Evolutionary conservation across 2,329 filamentous ascomycete species (phyloP).

Genomic region (Tolypocladium amazonense): DNA sequence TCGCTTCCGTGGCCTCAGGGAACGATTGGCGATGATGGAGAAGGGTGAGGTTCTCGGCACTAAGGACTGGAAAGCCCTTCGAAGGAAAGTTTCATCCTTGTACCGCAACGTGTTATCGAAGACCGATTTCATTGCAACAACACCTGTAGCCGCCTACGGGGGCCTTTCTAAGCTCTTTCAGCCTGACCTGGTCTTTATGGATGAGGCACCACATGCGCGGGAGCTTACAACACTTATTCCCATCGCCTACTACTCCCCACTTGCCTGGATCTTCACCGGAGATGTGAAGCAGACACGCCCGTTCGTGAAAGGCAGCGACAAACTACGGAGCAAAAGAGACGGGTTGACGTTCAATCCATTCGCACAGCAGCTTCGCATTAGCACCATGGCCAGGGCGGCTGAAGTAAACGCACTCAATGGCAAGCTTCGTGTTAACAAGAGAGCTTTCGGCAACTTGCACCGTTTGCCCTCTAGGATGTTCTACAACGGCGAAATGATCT

Average conservation of each 20-base stretch:
- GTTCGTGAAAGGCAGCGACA: conserved; percentile 22
- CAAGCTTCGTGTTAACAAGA: conserved; percentile 25
- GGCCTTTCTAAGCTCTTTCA: conserved; percentile 46
- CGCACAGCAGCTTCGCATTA: conserved; percentile 20
- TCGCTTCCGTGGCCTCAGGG: conserved; percentile 22
- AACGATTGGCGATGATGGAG: conserved; percentile 23
- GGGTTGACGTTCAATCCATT: conserved; percentile 19
- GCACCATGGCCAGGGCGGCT: conserved; percentile 28
- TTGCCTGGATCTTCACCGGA: conserved; percentile 34
- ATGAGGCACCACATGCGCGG: conserved; percentile 46
- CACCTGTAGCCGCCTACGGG: conserved; percentile 30
- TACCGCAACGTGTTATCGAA: conserved; percentile 26
- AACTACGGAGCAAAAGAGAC: conserved; percentile 4
- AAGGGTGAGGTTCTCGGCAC: conserved; percentile 12
- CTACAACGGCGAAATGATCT: conserved; percentile 27
- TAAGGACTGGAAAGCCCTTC: conserved; percentile 18
- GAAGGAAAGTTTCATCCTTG: conserved; percentile 19
- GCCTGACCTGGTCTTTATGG: conserved; percentile 77
- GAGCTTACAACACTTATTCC: conserved; percentile 35
- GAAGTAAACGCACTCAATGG: conserved; percentile 18
- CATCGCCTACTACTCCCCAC: conserved; percentile 29
- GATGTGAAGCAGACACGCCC: conserved; percentile 34
- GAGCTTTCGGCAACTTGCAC: conserved; percentile 27
- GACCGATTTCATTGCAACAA: conserved; percentile 34
- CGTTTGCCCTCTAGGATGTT: conserved; percentile 29